Evolutionary conservation across 371 early-diverging fungal genomes (phyloP), one percentile per base, ranked within the genome.

Genomic region (Mucor ambiguus): DNA sequence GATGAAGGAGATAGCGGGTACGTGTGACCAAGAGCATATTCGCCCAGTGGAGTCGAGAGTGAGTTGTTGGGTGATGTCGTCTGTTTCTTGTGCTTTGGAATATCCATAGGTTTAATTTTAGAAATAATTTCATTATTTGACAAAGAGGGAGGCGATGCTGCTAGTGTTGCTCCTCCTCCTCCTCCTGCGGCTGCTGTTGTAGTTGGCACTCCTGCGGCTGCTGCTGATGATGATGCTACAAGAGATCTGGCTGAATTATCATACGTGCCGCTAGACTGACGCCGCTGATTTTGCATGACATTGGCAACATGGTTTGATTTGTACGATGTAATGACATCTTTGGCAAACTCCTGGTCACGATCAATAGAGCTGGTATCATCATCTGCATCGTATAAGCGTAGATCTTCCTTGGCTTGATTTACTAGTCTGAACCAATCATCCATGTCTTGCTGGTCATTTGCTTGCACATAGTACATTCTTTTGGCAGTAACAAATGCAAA

Each of bases 401-500:
- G 72, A 7, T 81, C 81, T 37, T 72, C 64, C 41, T 86, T 87
- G 28, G 88, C 80, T 38, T 79, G 80, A 38, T 86, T 81, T 48
- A 90, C 79, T 18, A 81, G 75, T 14, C 69, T 66, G 58, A 93
- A 72, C 95, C 95, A 95, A 32, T 81, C 85, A 60, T 91, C 84
- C 85, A 89, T 85, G 11, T 88, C 89, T 6, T 77, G 76, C 29
- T 82, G 81, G n/a, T 81, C 81, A 6, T 79, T 77, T 1, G 92
- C 91, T 69, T 90, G 91, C 3, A 95, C 75, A 60, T 91, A 93
- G 67, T 85, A 93, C 54, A 91, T 90, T 46, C 93, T 75, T 61
- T 88, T 81, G 2, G 89, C 86, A 0, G 93, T 93, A 28, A 92
- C 86, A 55, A 95, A 79, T 10, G 90, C 90, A 78, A 95, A 91